Evolutionary conservation across 2,329 filamentous ascomycete species (phyloP), one percentile per base, ranked within the genome.

Genomic region (Colletotrichum musicola): DNA sequence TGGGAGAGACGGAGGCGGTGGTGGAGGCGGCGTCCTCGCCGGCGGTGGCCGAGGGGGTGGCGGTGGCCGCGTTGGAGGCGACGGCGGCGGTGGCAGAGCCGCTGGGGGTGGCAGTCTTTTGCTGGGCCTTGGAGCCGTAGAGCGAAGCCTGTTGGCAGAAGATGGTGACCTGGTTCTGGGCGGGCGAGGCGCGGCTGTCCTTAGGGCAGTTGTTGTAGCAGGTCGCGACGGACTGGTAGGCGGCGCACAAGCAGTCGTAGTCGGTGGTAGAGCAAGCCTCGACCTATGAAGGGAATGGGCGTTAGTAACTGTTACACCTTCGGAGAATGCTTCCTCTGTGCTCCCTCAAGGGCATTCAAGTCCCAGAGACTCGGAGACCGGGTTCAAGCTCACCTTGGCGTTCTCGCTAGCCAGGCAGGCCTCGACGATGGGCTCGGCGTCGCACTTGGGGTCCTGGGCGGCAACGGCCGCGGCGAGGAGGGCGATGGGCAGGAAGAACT

Each of bases 161-260:
- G 73, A 81, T 78, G 68, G 75, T 74, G 70, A 83, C 79, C 74
- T 83, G 79, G 72, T 77, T 74, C 57, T 77, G 71, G 72, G 78
- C 79, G 20, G 75, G 62, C 60, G 72, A 62, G 69, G 74, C 77
- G 53, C 81, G 79, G 58, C 74, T 1, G 76, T 87, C 85, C 73
- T 83, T 78, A 74, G 85, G 85, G 80, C 85, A 87, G 82, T 87
- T 87, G 81, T 85, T 85, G 80, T 81, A 87, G 83, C 85, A 87
- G 70, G 84, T 85, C 53, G 82, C 74, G 58, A 87, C 77, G 71
- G 80, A 77, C 70, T 81, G 71, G 73, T 84, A 81, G 54, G 81
- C 79, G 61, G 77, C 75, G 74, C 85, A 87, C 68, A 80, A 80
- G 77, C 85, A 87, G 60, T 79, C 75, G 71, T 81, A 86, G 76